phyloP scores from a whole-genome alignment of 305 asterid genomes.

The Rubia balearica region DNA sequence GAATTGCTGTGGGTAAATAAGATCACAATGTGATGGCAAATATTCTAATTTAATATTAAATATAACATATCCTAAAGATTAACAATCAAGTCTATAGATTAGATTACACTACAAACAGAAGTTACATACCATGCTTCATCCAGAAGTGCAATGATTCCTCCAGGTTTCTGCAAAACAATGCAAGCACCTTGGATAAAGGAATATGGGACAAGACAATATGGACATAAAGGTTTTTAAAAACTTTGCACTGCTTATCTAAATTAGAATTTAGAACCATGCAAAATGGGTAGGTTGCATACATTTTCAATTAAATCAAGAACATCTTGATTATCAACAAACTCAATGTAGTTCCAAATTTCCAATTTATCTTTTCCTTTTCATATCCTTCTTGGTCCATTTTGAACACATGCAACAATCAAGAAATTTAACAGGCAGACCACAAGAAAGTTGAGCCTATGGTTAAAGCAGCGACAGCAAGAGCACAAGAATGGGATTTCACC shows the following conservation, averaged over 20 bases:
- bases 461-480: constrained; percentile 14
- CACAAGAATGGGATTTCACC: constrained; percentile 41
- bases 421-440: constrained; percentile 26
- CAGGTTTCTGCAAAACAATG: constrained; percentile 84
- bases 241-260: not conserved
- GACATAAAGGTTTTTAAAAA: constrained; percentile 10
- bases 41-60: not conserved
- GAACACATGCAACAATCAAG: constrained; percentile 80
- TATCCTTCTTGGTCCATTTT: constrained; percentile 99
- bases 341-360: constrained; percentile 99
- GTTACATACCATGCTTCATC: constrained; percentile 88
- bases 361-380: constrained; percentile 86
- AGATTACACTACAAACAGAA: constrained; percentile 4
- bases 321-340: constrained; percentile 99
- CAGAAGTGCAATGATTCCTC: constrained; percentile 93
- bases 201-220: constrained; percentile 11
- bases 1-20: not conserved
- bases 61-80: not conserved
- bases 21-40: not conserved
- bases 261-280: not conserved
- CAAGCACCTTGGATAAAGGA: constrained; percentile 12
- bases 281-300: constrained; percentile 34
- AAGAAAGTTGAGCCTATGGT: constrained; percentile 9
- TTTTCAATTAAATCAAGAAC: constrained; percentile 97
- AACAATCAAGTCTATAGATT: not conserved